phyloP scores from a whole-genome alignment of 1,284 basidiomycete species.

The Golubevia sp. region DNA sequence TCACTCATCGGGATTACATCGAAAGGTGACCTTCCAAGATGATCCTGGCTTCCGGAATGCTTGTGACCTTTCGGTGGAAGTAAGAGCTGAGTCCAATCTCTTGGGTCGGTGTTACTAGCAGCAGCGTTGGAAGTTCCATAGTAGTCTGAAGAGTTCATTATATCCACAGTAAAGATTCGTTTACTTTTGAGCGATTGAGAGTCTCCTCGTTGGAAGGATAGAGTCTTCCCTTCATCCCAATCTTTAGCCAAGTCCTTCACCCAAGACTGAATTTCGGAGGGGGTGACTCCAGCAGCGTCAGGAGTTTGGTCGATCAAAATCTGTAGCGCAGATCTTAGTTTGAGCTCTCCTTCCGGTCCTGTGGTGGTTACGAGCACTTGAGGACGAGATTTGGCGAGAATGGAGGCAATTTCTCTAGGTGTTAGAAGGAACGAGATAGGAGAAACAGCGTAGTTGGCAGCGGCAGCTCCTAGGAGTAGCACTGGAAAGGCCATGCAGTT shows the following conservation, averaged over 20 bases:
- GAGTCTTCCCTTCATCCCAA: slow-evolving; percentile 25
- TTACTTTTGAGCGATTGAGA: slow-evolving; percentile 14
- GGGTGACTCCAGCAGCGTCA: slow-evolving; percentile 16
- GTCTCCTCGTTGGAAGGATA: slow-evolving; percentile 22
- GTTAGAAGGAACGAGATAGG: slow-evolving; percentile 36
- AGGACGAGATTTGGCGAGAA: slow-evolving; percentile 41
- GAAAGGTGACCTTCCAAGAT: slow-evolving; percentile 17
- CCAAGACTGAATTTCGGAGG: slow-evolving; percentile 20
- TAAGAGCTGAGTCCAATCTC: slow-evolving; percentile 36
- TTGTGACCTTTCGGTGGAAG: slow-evolving; percentile 27
- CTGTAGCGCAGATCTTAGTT: slow-evolving; percentile 29
- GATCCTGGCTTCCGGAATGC: slow-evolving; percentile 2
- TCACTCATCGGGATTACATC: slow-evolving; percentile 17
- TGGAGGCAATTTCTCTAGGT: slow-evolving; percentile 36
- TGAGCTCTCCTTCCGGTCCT: slow-evolving; percentile 31
- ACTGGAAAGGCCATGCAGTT: slow-evolving; percentile 29
- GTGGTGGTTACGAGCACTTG: slow-evolving; percentile 33
- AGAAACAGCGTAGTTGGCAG: slow-evolving; percentile 31
- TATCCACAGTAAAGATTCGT: slow-evolving; percentile 34
- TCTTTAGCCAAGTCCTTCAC: slow-evolving; percentile 23
- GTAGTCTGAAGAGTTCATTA: slow-evolving; percentile 27
- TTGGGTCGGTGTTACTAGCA: slow-evolving; percentile 26
- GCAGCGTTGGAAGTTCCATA: slow-evolving; percentile 26
- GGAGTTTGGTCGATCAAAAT: slow-evolving; percentile 24
- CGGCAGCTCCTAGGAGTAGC: slow-evolving; percentile 28